Base-by-base conservation (phyloP, 2,329 filamentous ascomycete species). In the Ophiognomonia clavigignenti-juglandacearum region DNA sequence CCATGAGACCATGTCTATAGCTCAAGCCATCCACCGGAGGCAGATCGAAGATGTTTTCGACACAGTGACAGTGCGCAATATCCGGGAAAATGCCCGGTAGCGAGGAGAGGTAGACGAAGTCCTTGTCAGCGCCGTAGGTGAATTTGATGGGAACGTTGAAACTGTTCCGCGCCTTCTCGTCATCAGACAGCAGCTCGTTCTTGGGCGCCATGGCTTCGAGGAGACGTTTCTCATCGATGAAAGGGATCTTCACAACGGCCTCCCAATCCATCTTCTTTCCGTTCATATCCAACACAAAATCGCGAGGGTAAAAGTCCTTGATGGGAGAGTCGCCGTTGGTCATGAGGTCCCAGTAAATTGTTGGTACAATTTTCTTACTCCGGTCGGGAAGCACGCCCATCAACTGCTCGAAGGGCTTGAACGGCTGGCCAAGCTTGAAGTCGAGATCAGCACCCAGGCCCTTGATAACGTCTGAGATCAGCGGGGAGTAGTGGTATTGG, bases 191-290 rank as follows among this genome's bases (percentile, higher is more conserved):
- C 2, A 86, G 69, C 35, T 83, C 72, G 54, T 97, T 91, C 63
- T 85, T 90, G 6, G 90, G 83, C 14, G 77, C 84, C 87, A 98
- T 96, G 7, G 92, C 93, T 31, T 74, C 70, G 46, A 98, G 74
- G 3, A 98, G 73, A 22, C 93, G 82, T 58, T 85, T 82, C 64
- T 98, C 92, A 49, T 98, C 89, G 54, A 98, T 98, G 67, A 98
- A 98, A 0, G 93, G 93, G 60, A 98, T 98, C 67, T 97, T 98
- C 54, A 98, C 90, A 31, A 98, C 92, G 23, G 93, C 93, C 64
- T 98, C 93, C 93, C 93, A 98, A 54, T 98, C 95, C 86, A 96
- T 95, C 71, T 96, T 98, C 73, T 98, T 98, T 50, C 93, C 95
- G 58, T 98, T 97, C 93, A 98, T 97, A 63, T 98, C 95, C 34